Evolutionary conservation across 2,329 filamentous ascomycete genomes (phyloP), one percentile per base, ranked within the genome.

Genomic region (Aspergillaceae sp.): DNA sequence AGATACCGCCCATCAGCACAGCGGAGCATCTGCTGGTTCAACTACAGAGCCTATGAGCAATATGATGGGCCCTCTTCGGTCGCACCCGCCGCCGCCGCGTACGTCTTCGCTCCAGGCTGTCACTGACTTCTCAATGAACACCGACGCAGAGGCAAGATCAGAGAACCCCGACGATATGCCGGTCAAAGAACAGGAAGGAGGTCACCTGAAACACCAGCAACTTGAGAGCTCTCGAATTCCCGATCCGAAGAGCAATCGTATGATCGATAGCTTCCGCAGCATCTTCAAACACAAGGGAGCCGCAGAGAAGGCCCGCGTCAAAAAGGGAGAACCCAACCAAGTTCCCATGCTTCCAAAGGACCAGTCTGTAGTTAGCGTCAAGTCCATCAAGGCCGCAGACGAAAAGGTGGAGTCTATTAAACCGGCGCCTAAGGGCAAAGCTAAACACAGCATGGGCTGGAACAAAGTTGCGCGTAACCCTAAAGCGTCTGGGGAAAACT

Each of bases 201-300:
- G 7, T 3, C 19, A 37, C 8, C 11, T 35, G 11, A 37, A 7
- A 27, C 7, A 7, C 19, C 3, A 11, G 5, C 42, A 43, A 26
- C 7, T 9, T 11, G 9, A 28, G 26, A 8, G 19, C 36, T 19
- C 36, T 8, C 36, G 36, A 26, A 19, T 49, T 7, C 45, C 48
- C n/a, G 51, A 52, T 7, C 48, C 53, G 1, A 48, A 41, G 29
- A 49, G 50, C 41, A 52, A 33, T 11, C 45, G 51, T 9, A 48
- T 51, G 30, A 32, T 53, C 9, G 55, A 44, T 27, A 50, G 52
- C 27, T 48, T 58, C 41, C 55, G 54, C 3, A 54, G 46, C 42
- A 57, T 58, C 2, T 53, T 57, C 41, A 56, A 52, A 35, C 33
- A 44, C 33, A 50, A 49, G 26, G 32, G 32, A 6, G 26, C 37